A percentile compares a stretch with the other conserved stretches of the same genome.
Conservation (phyloP, 352 stramenopile genomes). For the Phytophthora cryptogea region DNA sequence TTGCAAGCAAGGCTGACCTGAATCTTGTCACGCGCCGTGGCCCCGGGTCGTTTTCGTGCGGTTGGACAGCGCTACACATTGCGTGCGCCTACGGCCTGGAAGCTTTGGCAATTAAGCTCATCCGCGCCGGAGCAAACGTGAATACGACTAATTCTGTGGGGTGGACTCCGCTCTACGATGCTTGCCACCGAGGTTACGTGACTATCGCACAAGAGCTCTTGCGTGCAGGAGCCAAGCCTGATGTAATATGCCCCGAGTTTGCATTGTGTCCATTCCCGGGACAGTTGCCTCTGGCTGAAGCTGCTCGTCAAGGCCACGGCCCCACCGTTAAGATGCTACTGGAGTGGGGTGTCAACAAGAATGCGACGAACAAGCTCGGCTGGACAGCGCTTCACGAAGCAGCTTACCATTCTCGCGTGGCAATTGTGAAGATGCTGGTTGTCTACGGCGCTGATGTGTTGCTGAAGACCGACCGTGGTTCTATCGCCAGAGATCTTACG, state of each 20-base stretch:
- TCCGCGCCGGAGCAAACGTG: conserved; percentile 65
- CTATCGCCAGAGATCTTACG: conserved; percentile 71
- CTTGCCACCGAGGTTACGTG: conserved; percentile 73
- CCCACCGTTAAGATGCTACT: conserved; percentile 75
- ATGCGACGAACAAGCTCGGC: conserved; percentile 70
- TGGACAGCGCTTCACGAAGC: conserved; percentile 85
- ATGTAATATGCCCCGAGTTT: conserved; percentile 80
- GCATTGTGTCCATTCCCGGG: conserved; percentile 76
- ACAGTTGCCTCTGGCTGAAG: conserved; percentile 68
- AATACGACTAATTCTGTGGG: conserved; percentile 74
- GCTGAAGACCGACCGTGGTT: conserved; percentile 66
- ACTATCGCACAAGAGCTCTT: conserved; percentile 67
- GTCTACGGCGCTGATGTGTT: conserved; percentile 79
- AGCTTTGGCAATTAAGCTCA: conserved; percentile 71
- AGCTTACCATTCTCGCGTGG: conserved; percentile 76
- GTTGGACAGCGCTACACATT: conserved; percentile 82
- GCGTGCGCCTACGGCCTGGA: conserved; percentile 80
- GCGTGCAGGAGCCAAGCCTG: conserved; percentile 60
- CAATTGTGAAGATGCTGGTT: conserved; percentile 75
- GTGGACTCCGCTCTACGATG: conserved; percentile 80
- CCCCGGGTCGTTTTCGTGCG: conserved; percentile 75
- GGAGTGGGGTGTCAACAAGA: conserved; percentile 82
- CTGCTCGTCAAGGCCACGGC: conserved; percentile 64
- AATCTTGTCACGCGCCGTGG: conserved; percentile 70
- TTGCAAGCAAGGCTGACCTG: conserved; percentile 59